Conservation (phyloP, 2,329 filamentous ascomycete genomes). For the Orbilia brochopaga region DNA sequence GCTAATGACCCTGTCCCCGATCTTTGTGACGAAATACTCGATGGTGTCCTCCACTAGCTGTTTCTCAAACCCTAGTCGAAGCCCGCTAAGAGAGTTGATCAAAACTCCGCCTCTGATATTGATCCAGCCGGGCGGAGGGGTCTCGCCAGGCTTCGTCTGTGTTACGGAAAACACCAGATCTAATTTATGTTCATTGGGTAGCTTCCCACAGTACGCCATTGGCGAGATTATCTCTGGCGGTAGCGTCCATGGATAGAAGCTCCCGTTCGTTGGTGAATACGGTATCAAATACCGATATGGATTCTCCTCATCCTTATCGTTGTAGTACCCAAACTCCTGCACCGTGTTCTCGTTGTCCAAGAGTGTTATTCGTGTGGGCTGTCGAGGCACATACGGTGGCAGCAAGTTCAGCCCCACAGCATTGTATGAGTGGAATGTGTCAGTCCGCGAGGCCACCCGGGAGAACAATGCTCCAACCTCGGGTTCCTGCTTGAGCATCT, state of each 20-base stretch:
- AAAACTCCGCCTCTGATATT: slow-evolving; percentile 41
- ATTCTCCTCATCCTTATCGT: slow-evolving; percentile 61
- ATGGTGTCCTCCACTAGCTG: slow-evolving; percentile 35
- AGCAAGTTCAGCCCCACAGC: slow-evolving; percentile 81
- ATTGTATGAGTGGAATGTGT: slow-evolving; percentile 87
- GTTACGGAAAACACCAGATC: slow-evolving; percentile 68
- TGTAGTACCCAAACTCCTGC: slow-evolving; percentile 59
- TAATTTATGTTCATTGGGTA: slow-evolving; percentile 74
- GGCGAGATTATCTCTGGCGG: slow-evolving; percentile 74
- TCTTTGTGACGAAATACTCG: slow-evolving; percentile 40
- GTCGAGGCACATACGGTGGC: slow-evolving; percentile 62
- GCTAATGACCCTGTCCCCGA: slow-evolving; percentile 28
- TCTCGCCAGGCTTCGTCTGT: slow-evolving; percentile 20
- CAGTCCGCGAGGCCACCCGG: slow-evolving; percentile 75
- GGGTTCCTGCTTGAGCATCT: slow-evolving; percentile 21
- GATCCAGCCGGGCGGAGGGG: slow-evolving; percentile 32
- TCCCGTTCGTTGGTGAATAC: slow-evolving; percentile 75
- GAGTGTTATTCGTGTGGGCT: slow-evolving; percentile 58
- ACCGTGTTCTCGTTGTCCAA: slow-evolving; percentile 55
- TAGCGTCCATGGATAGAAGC: slow-evolving; percentile 91
- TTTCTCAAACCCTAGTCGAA: slow-evolving; percentile 37
- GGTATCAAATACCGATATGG: slow-evolving; percentile 65
- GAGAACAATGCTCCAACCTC: slow-evolving; percentile 61
- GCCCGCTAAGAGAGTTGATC: slow-evolving; percentile 42
- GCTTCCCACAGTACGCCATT: slow-evolving; percentile 77